phyloP scores from a whole-genome alignment of 202 grass and related monocot genomes.

The Panicum hallii region DNA sequence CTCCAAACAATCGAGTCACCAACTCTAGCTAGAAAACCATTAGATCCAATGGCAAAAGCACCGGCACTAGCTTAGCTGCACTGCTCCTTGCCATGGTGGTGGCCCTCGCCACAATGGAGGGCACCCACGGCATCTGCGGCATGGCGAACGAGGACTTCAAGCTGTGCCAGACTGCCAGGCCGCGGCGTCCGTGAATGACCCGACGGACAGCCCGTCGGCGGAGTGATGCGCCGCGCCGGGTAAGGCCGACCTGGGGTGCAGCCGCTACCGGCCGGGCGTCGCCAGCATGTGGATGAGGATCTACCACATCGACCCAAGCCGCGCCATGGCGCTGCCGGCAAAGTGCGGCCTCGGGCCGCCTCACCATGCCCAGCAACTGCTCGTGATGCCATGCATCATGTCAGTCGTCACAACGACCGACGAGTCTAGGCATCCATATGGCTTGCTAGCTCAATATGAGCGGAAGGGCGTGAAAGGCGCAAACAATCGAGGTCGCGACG shows the following conservation, averaged over 20 bases:
- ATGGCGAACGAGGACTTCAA: slow-evolving; percentile 46
- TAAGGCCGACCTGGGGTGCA: slow-evolving; percentile 39
- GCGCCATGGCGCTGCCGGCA: slow-evolving; percentile 51
- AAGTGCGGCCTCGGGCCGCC: slow-evolving; percentile 44
- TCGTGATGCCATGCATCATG: not conserved
- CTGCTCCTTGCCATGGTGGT: slow-evolving; percentile 26
- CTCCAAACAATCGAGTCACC: not conserved
- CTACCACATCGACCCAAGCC: slow-evolving; percentile 50
- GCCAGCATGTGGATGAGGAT: slow-evolving; percentile 52
- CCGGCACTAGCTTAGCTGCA: not conserved
- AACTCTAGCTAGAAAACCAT: not conserved
- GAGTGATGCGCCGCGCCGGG: slow-evolving; percentile 43
- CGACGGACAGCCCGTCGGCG: slow-evolving; percentile 21
- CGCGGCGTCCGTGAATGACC: slow-evolving; percentile 7
- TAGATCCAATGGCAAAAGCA: slow-evolving; percentile 1
- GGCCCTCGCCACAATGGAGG: too few relatives aligned
- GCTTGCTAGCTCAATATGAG: too few relatives aligned
- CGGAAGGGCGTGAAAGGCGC: too few relatives aligned
- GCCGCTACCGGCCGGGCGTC: slow-evolving; percentile 44
- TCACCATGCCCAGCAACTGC: slow-evolving; percentile 44
- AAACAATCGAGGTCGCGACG: too few relatives aligned
- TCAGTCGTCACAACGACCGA: too few relatives aligned
- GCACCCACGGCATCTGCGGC: too few relatives aligned
- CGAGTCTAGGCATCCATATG: too few relatives aligned
- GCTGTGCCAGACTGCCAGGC: slow-evolving; percentile 35